Conservation (phyloP, 2,329 filamentous ascomycete species). For the Diaporthe citri region DNA sequence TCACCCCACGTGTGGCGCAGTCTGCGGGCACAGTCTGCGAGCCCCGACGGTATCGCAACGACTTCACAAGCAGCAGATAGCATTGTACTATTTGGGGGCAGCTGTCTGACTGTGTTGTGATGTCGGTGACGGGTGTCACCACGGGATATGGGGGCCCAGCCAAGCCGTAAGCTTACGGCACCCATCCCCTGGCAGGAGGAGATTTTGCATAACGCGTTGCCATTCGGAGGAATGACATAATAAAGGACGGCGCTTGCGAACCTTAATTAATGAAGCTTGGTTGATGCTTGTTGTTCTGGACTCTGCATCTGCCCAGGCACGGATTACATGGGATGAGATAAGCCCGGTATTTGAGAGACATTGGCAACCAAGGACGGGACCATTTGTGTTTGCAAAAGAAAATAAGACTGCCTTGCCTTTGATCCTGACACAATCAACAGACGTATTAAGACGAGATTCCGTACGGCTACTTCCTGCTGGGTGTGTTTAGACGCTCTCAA, state of each 20-base stretch:
- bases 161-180: background rate
- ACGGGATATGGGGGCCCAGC: background rate
- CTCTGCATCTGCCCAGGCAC: background rate
- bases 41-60: background rate
- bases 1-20: constrained; percentile 27
- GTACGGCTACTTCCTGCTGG: background rate
- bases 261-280: constrained; percentile 8
- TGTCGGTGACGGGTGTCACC: background rate
- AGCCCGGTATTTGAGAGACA: background rate
- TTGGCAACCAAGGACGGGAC: background rate
- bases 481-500: background rate
- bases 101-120: background rate
- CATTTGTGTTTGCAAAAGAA: background rate
- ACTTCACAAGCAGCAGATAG: background rate
- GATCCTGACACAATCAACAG: background rate
- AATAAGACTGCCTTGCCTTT: background rate
- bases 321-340: background rate
- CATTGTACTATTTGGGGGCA: background rate
- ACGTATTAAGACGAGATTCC: background rate
- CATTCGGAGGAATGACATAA: background rate
- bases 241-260: background rate
- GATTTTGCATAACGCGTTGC: background rate
- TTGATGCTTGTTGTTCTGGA: constrained; percentile 1
- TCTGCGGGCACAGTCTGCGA: constrained; percentile 4
- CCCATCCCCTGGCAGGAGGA: background rate